Evolutionary conservation across 2,329 filamentous ascomycete genomes (phyloP).

Genomic region (Hypoxylon sp.): DNA sequence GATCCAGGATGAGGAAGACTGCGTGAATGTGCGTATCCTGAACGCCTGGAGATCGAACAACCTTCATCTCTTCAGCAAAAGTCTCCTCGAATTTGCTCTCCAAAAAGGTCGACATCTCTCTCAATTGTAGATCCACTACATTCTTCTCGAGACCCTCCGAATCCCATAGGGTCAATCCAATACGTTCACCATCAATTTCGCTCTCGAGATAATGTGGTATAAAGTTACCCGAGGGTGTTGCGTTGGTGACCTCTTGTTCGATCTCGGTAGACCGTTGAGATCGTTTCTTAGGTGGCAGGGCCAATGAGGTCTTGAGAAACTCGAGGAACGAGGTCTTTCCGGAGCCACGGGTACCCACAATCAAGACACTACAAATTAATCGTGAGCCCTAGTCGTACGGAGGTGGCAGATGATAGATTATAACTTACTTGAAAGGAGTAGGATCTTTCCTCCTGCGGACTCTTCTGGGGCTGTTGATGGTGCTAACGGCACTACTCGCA

Average conservation of each 20-base stretch:
- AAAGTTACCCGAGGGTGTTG: slow-evolving; percentile 77
- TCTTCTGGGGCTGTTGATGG: slow-evolving; percentile 91
- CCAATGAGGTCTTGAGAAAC: slow-evolving; percentile 89
- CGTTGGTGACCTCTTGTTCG: slow-evolving; percentile 70
- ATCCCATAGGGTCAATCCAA: slow-evolving; percentile 96
- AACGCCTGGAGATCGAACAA: slow-evolving; percentile 90
- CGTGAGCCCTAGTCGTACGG: slow-evolving; percentile 40
- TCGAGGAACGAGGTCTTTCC: slow-evolving; percentile 98
- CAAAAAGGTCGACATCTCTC: slow-evolving; percentile 91
- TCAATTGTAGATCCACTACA: slow-evolving; percentile 92
- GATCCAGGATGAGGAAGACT: slow-evolving; percentile 92
- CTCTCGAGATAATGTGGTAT: slow-evolving; percentile 92
- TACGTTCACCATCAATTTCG: slow-evolving; percentile 90
- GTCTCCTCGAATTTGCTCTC: slow-evolving; percentile 99
- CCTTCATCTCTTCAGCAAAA: slow-evolving; percentile 97
- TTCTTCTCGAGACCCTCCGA: slow-evolving; percentile 96
- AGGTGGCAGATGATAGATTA: background rate
- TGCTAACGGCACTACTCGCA: slow-evolving; percentile 90
- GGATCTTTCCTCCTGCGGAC: slow-evolving; percentile 96
- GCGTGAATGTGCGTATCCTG: slow-evolving; percentile 98
- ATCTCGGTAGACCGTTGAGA: slow-evolving; percentile 63
- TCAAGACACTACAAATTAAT: slow-evolving; percentile 76
- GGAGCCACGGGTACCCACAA: slow-evolving; percentile 87
- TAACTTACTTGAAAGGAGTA: slow-evolving; percentile 95
- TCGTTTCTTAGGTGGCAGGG: slow-evolving; percentile 85